These are phyloP conservation scores for Cajanus cajan DNA, from an alignment of 306 rosid species.

Conservation along the genomic window DNA sequence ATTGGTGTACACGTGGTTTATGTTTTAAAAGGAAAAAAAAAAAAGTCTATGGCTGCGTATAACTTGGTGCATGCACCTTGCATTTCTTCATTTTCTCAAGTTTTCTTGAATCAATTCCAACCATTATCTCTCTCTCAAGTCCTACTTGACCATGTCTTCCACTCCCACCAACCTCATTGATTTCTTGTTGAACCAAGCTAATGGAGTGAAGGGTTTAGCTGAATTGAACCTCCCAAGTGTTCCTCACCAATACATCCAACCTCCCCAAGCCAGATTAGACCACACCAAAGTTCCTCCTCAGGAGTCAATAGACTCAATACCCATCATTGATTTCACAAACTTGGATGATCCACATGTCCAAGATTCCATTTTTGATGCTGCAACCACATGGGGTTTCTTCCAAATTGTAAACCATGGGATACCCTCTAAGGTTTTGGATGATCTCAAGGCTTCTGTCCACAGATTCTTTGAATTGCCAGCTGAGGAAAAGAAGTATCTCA, in stretches of 20 bases:
- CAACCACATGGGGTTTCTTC: slow-evolving; percentile 52
- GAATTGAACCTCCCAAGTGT: slow-evolving; percentile 33
- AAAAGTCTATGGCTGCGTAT: no score
- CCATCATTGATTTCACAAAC: slow-evolving; percentile 45
- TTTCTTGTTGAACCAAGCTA: slow-evolving; percentile 39
- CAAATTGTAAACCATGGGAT: slow-evolving; percentile 46
- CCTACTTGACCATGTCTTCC: slow-evolving; percentile 6
- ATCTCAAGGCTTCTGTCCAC: slow-evolving; percentile 17
- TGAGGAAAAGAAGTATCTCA: slow-evolving; percentile 34
- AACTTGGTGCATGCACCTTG: neutral
- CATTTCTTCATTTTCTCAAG: neutral
- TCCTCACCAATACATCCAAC: slow-evolving; percentile 40
- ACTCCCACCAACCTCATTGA: slow-evolving; percentile 31
- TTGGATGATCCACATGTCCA: slow-evolving; percentile 42
- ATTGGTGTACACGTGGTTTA: no score
- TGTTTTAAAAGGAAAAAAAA: no score
- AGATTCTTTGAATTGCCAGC: slow-evolving; percentile 42
- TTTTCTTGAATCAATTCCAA: neutral
- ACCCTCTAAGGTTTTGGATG: slow-evolving; percentile 31
- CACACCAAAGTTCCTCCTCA: slow-evolving; percentile 13
- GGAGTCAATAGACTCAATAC: slow-evolving; percentile 37
- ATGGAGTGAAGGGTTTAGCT: slow-evolving; percentile 45
- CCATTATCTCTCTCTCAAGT: neutral
- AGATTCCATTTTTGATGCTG: slow-evolving; percentile 36
- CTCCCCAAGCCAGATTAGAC: slow-evolving; percentile 33